phyloP scores from a whole-genome alignment of 148 eudicot species.

The Tetragonia tetragonoides region DNA sequence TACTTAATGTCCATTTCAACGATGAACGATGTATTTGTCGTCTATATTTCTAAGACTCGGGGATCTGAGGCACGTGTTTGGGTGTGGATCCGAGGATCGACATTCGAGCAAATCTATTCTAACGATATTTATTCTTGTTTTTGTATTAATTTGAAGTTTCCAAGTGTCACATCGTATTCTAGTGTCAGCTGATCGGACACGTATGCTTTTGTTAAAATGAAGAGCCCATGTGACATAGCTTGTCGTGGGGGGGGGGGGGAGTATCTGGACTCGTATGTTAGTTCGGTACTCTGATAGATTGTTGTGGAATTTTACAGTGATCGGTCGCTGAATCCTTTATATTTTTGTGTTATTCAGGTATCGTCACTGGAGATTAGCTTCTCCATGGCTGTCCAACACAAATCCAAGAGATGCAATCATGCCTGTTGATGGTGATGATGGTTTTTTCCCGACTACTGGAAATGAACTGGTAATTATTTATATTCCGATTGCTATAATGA shows the following conservation, averaged over 20 bases:
- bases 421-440: constrained; percentile 93
- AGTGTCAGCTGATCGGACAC: too few relatives aligned
- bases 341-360: constrained; percentile 37
- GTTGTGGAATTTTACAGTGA: neutral
- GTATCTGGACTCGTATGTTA: neutral
- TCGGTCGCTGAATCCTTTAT: neutral
- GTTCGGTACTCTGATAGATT: neutral
- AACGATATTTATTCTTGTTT: too few relatives aligned
- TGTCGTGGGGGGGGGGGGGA: neutral
- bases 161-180: too few relatives aligned
- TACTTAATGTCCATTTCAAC: too few relatives aligned
- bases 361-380: constrained; percentile 73
- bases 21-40: too few relatives aligned
- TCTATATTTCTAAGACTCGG: too few relatives aligned
- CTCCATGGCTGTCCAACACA: constrained; percentile 77
- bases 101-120: too few relatives aligned
- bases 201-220: too few relatives aligned
- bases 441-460: constrained; percentile 79
- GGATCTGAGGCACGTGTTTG: too few relatives aligned
- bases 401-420: constrained; percentile 81
- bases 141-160: too few relatives aligned
- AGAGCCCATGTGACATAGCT: neutral
- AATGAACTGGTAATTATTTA: constrained; percentile 64
- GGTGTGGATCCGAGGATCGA: too few relatives aligned
- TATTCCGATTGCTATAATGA: constrained; percentile 5